Evolutionary conservation across 768 basidiomycete species (phyloP).

Genomic region (Trametes cingulata): DNA sequence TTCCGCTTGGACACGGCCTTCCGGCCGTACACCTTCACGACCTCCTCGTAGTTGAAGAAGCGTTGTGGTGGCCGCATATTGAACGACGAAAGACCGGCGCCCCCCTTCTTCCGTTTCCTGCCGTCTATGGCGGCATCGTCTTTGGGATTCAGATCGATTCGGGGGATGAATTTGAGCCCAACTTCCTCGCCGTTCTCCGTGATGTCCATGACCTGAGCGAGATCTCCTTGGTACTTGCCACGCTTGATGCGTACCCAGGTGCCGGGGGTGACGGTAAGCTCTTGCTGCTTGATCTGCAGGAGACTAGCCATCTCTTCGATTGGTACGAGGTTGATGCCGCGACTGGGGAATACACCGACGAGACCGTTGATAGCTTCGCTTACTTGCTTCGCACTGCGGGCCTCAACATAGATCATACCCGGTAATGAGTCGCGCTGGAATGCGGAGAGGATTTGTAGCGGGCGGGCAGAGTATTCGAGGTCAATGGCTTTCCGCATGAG

Average conservation of each 20-base stretch:
- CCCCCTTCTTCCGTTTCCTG: slow-evolving; percentile 77
- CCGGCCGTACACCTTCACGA: slow-evolving; percentile 80
- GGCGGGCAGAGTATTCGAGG: slow-evolving; percentile 72
- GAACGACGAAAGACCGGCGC: slow-evolving; percentile 42
- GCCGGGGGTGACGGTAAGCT: slow-evolving; percentile 77
- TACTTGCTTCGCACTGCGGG: slow-evolving; percentile 84
- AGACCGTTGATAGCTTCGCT: slow-evolving; percentile 84
- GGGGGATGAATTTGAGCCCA: slow-evolving; percentile 92
- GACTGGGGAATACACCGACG: slow-evolving; percentile 86
- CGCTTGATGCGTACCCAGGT: slow-evolving; percentile 95
- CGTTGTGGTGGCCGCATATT: slow-evolving; percentile 86
- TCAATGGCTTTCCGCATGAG: slow-evolving; percentile 93
- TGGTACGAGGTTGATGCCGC: slow-evolving; percentile 83
- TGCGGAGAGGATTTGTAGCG: slow-evolving; percentile 86
- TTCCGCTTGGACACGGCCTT: slow-evolving; percentile 75
- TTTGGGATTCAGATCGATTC: slow-evolving; percentile 92
- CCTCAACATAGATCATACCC: slow-evolving; percentile 97
- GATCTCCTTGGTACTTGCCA: slow-evolving; percentile 91
- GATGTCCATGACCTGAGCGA: slow-evolving; percentile 94
- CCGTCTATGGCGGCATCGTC: slow-evolving; percentile 70
- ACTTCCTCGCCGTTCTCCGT: slow-evolving; percentile 93
- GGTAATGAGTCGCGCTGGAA: slow-evolving; percentile 95
- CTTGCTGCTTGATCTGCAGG: slow-evolving; percentile 94
- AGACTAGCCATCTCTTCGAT: slow-evolving; percentile 98
- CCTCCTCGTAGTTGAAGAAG: slow-evolving; percentile 93